phyloP scores from a whole-genome alignment of 106 monocot species.

The Allium cepa region DNA sequence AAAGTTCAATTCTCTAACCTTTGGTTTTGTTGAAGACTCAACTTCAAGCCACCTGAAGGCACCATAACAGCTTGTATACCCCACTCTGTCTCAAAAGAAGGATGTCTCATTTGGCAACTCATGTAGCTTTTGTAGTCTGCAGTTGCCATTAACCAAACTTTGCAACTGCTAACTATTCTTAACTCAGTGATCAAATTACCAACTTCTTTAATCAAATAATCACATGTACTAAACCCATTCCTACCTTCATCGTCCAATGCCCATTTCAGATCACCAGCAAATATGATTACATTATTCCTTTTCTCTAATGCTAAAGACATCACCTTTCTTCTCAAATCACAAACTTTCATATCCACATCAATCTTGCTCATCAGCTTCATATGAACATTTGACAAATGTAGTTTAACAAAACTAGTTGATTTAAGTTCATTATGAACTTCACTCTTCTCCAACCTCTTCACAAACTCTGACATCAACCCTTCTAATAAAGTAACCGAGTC shows the following conservation, averaged over 20 bases:
- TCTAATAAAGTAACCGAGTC: slow-evolving; percentile 60
- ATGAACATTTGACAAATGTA: slow-evolving; percentile 56
- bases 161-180: slow-evolving; percentile 8
- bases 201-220: slow-evolving; percentile 54
- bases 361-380: slow-evolving; percentile 49
- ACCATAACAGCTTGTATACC: slow-evolving; percentile 74
- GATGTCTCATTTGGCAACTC: slow-evolving; percentile 64
- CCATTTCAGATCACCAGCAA: slow-evolving; percentile 79
- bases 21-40: slow-evolving; percentile 56
- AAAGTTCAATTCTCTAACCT: slow-evolving; percentile 29
- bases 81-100: slow-evolving; percentile 68
- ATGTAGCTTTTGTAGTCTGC: slow-evolving; percentile 82
- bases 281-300: slow-evolving; percentile 22
- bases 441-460: slow-evolving; percentile 55
- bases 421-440: slow-evolving; percentile 72
- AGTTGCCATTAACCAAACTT: slow-evolving; percentile 69
- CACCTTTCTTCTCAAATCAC: slow-evolving; percentile 55
- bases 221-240: slow-evolving; percentile 26
- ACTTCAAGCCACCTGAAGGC: slow-evolving; percentile 70
- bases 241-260: slow-evolving; percentile 27
- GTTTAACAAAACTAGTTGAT: slow-evolving; percentile 38
- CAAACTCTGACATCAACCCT: slow-evolving; percentile 49
- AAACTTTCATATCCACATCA: slow-evolving; percentile 55
- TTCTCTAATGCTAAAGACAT: slow-evolving; percentile 17
- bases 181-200: slow-evolving; percentile 48